These are phyloP conservation scores for Aspergillus sclerotioniger DNA, from an alignment of 495 filamentous ascomycete species.

Conservation along the genomic window DNA sequence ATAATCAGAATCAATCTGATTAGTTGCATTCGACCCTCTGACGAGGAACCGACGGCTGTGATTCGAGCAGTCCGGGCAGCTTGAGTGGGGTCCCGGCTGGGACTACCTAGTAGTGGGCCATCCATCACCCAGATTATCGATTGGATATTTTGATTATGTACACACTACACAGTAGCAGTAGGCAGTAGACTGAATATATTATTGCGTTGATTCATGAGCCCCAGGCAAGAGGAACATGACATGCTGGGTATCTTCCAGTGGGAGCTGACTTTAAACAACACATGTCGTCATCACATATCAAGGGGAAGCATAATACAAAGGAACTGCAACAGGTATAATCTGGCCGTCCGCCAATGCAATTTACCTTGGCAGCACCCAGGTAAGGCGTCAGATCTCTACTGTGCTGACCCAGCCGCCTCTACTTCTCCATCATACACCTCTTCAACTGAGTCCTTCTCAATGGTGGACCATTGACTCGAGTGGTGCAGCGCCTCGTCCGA, in stretches of 20 bases:
- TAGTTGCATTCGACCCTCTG: constrained; percentile 1
- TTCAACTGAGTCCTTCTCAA: constrained; percentile 28
- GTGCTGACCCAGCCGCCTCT: not conserved
- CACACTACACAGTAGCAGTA: too few species aligned
- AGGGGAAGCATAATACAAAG: not conserved
- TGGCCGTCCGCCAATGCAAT: not conserved
- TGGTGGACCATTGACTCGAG: constrained; percentile 38
- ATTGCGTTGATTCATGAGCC: not conserved
- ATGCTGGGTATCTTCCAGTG: constrained; percentile 11
- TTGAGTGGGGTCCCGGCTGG: not conserved
- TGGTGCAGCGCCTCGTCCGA: constrained; percentile 36
- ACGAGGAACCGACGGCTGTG: constrained; percentile 6
- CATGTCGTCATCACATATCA: not conserved
- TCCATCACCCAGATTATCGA: too few species aligned
- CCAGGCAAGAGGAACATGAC: not conserved
- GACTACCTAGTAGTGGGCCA: too few species aligned
- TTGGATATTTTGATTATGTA: too few species aligned
- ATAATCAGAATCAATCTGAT: constrained; percentile 9
- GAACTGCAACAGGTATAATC: not conserved
- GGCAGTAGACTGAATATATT: too few species aligned
- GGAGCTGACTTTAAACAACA: not conserved
- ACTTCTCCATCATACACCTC: constrained; percentile 11
- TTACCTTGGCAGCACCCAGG: too few species aligned
- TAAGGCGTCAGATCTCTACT: not conserved
- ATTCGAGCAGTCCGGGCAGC: constrained; percentile 7